A percentile compares a stretch with the other conserved stretches of the same genome.
phyloP scores from a whole-genome alignment of 345 rosid genomes.

The Salix koriyanagi region DNA sequence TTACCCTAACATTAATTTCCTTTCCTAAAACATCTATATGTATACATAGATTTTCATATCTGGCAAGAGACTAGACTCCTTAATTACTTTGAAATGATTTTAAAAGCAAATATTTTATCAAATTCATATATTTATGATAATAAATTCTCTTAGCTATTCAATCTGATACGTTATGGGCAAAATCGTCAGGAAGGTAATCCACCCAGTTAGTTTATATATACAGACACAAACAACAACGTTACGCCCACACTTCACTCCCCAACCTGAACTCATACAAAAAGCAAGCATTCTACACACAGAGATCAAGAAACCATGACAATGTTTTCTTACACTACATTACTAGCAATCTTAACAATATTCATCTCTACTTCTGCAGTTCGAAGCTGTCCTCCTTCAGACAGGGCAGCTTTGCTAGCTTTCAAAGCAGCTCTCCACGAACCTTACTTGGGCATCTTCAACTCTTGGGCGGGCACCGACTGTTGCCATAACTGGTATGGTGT shows the following conservation, averaged over 20 bases:
- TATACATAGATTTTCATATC: too few species aligned
- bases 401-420: constrained; percentile 62
- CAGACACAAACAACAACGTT: neutral
- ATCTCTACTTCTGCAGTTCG: constrained; percentile 35
- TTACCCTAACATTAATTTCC: too few species aligned
- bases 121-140: too few species aligned
- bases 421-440: constrained; percentile 65
- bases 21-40: too few species aligned
- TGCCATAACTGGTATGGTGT: constrained; percentile 89
- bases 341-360: constrained; percentile 4
- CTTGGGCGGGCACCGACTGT: constrained; percentile 83
- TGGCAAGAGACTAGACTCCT: too few species aligned
- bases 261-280: neutral
- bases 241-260: neutral
- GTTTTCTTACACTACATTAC: neutral
- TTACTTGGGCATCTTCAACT: constrained; percentile 61
- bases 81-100: too few species aligned
- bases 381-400: constrained; percentile 70
- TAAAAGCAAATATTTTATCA: too few species aligned
- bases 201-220: constrained; percentile 18
- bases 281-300: neutral
- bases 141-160: too few species aligned
- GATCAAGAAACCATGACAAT: neutral
- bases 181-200: constrained; percentile 21
- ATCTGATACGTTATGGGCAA: constrained; percentile 23